These are phyloP conservation scores for Saturnispora quitensis DNA, from an alignment of 805 yeast species.

Conservation along the genomic window DNA sequence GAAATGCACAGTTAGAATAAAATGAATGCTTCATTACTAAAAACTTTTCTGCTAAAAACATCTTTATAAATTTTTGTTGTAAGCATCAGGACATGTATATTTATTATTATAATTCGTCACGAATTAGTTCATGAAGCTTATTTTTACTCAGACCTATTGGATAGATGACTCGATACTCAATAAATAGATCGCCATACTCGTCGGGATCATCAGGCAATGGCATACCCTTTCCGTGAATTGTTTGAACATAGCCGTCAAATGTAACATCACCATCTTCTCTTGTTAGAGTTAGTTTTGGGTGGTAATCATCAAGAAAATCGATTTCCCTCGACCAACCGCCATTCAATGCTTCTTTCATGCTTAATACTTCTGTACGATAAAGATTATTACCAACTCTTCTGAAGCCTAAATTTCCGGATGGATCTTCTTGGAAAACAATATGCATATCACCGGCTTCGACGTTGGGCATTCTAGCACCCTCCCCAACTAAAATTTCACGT, in stretches of 20 bases:
- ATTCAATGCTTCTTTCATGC: slow-evolving; percentile 56
- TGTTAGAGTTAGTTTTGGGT: slow-evolving; percentile 34
- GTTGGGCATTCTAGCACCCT: slow-evolving; percentile 81
- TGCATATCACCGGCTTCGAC: slow-evolving; percentile 72
- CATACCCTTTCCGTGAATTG: slow-evolving; percentile 75
- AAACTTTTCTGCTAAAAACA: background rate
- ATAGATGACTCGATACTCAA: slow-evolving; percentile 39
- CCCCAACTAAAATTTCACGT: slow-evolving; percentile 53
- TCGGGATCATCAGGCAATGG: slow-evolving; percentile 47
- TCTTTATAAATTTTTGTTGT: background rate
- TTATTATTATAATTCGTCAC: slow-evolving; percentile 23
- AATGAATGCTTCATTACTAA: background rate
- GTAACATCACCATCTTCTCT: slow-evolving; percentile 47
- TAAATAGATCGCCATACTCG: slow-evolving; percentile 45
- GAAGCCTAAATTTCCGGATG: slow-evolving; percentile 62
- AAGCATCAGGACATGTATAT: background rate
- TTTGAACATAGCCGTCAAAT: slow-evolving; percentile 62
- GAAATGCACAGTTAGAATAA: slow-evolving; percentile 18
- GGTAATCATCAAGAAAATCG: slow-evolving; percentile 54
- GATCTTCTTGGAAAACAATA: slow-evolving; percentile 50
- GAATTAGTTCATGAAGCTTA: slow-evolving; percentile 13
- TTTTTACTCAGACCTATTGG: slow-evolving; percentile 29
- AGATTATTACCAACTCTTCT: slow-evolving; percentile 68
- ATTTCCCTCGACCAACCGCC: slow-evolving; percentile 80
- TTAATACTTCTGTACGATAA: slow-evolving; percentile 72